Evolutionary conservation across 2,329 filamentous ascomycete species (phyloP).

Genomic region (Passalora sequoiae): DNA sequence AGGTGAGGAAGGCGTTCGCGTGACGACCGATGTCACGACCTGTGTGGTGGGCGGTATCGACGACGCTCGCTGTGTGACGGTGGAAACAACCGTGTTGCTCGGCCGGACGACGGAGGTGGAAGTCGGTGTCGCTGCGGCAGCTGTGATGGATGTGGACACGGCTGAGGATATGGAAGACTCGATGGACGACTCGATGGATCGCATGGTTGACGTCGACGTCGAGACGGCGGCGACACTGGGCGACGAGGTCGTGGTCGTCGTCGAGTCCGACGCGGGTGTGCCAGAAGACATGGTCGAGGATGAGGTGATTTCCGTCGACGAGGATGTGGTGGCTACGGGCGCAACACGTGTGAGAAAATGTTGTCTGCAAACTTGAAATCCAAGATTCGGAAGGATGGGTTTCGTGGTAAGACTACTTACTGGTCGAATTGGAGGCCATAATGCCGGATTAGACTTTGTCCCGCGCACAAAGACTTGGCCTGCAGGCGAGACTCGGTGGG

Average conservation of each 20-base stretch:
- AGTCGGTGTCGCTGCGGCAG: conserved; percentile 1
- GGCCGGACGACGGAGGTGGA: conserved; percentile 9
- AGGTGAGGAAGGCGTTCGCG: conserved; percentile 9
- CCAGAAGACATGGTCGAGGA: not conserved
- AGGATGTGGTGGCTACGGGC: not conserved
- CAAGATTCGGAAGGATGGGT: not conserved
- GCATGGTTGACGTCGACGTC: not conserved
- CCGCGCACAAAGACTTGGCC: not conserved
- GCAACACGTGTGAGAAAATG: not conserved
- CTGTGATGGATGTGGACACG: conserved; percentile 12
- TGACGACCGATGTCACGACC: conserved; percentile 20
- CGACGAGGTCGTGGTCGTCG: not conserved
- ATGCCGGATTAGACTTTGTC: not conserved
- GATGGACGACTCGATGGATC: conserved; percentile 10
- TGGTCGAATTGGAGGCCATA: conserved; percentile 2
- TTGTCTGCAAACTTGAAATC: not conserved
- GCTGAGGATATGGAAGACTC: conserved; percentile 15
- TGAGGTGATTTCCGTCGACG: not conserved
- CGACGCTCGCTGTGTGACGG: conserved; percentile 15
- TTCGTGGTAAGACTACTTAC: not conserved
- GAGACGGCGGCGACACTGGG: not conserved
- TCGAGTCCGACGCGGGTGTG: not conserved
- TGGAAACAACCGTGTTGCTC: conserved; percentile 7
- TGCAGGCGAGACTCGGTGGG: not conserved
- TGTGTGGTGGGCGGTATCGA: conserved; percentile 18